These are phyloP conservation scores for Logfia minima DNA, from an alignment of 129 eudicot genomes.

Conservation along the genomic window DNA sequence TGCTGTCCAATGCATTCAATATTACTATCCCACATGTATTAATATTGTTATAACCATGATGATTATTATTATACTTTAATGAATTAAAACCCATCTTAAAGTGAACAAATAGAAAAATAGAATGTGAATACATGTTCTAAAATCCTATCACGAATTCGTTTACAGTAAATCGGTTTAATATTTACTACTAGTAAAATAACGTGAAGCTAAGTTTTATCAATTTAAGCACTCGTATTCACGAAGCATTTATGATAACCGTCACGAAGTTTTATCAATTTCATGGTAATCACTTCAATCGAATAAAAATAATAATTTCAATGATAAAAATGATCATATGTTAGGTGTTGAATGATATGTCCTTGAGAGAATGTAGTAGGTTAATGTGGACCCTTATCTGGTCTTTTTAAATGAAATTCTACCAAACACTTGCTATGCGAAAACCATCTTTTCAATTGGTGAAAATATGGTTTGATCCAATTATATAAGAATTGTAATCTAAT, in stretches of 20 bases:
- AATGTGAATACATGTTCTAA: slow-evolving; percentile 1
- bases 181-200: too few species aligned
- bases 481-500: neutral
- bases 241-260: too few species aligned
- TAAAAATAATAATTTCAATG: neutral
- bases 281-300: neutral
- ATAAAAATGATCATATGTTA: neutral
- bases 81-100: slow-evolving; percentile 13
- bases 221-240: too few species aligned
- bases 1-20: slow-evolving; percentile 14
- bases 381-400: neutral
- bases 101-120: neutral
- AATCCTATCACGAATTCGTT: neutral
- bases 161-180: too few species aligned
- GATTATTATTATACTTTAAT: neutral
- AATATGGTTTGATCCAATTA: neutral
- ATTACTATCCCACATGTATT: slow-evolving; percentile 19
- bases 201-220: too few species aligned
- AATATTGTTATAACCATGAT: slow-evolving; percentile 23
- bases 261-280: too few species aligned
- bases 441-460: neutral
- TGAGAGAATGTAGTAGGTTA: slow-evolving; percentile 23
- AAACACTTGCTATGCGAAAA: neutral
- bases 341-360: slow-evolving; percentile 8
- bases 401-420: neutral